Percentiles rank a stretch among this genome's conserved stretches.
Evolutionary conservation across 768 basidiomycete species (phyloP).

Genomic region (Panaeolus cyanescens): DNA sequence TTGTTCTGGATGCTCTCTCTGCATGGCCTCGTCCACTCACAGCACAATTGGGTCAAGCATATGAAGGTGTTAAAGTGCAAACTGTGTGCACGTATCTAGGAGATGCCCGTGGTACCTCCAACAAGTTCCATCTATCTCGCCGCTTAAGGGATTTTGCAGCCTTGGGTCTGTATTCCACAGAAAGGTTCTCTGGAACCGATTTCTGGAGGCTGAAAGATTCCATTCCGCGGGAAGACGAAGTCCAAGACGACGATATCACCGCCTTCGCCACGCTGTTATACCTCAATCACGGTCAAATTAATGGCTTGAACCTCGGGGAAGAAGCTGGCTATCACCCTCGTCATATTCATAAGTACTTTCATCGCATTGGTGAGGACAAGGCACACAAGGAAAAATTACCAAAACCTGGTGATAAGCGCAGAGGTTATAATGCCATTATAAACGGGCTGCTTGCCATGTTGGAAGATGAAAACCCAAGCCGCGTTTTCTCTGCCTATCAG

Average conservation of each 20-base stretch:
- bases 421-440: conserved; percentile 52
- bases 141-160: conserved; percentile 55
- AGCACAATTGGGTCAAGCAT: conserved; percentile 42
- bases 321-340: conserved; percentile 43
- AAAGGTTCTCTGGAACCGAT: conserved; percentile 55
- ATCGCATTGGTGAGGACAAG: conserved; percentile 18
- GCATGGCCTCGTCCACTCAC: conserved; percentile 77
- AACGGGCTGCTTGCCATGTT: conserved; percentile 60
- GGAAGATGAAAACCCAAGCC: conserved; percentile 46
- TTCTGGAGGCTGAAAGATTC: conserved; percentile 88
- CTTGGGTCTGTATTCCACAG: conserved; percentile 35
- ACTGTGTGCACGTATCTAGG: conserved; percentile 56
- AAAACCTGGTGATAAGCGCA: conserved; percentile 18
- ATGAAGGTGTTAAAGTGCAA: conserved; percentile 45
- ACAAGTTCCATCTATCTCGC: conserved; percentile 78
- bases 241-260: conserved; percentile 70
- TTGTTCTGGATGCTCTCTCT: conserved; percentile 59
- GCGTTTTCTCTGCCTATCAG: conserved; percentile 59
- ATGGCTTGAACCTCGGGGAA: conserved; percentile 59
- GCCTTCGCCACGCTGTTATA: conserved; percentile 72
- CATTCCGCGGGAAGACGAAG: conserved; percentile 54
- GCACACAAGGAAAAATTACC: conserved; percentile 11
- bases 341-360: conserved; percentile 31
- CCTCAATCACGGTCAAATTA: conserved; percentile 58
- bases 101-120: conserved; percentile 62